These are phyloP conservation scores for Atalantia buxifolia DNA, from an alignment of 345 rosid genomes.

Conservation along the genomic window DNA sequence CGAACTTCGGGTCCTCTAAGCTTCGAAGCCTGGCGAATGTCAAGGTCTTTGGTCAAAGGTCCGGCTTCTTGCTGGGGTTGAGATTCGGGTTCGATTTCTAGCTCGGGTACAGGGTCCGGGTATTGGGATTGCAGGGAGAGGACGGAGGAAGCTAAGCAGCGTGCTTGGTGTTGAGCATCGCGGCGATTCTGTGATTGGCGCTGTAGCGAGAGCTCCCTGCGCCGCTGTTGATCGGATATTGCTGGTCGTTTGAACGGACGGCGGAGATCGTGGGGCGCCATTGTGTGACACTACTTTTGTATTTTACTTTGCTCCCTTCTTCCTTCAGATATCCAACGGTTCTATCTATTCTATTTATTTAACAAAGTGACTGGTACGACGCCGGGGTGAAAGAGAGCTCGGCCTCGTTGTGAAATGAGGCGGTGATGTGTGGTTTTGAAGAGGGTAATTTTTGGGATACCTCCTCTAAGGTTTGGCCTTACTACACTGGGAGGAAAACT, in stretches of 20 bases:
- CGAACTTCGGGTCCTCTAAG: constrained; percentile 76
- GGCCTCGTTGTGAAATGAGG: too few relatives aligned
- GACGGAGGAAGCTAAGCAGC: constrained; percentile 73
- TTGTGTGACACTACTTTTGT: constrained; percentile 1
- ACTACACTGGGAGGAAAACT: too few relatives aligned
- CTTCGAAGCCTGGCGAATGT: constrained; percentile 62
- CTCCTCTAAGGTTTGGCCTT: too few relatives aligned
- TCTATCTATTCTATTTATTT: too few relatives aligned
- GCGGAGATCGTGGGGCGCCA: constrained; percentile 79
- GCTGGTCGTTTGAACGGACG: constrained; percentile 84
- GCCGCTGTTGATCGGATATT: constrained; percentile 88
- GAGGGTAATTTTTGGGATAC: too few relatives aligned
- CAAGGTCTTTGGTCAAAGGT: constrained; percentile 38
- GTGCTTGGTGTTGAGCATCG: constrained; percentile 83
- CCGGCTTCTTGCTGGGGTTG: constrained; percentile 32
- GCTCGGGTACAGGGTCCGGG: constrained; percentile 37
- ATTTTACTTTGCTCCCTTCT: not conserved
- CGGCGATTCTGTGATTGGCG: constrained; percentile 77
- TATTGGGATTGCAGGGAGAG: constrained; percentile 48
- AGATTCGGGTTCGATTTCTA: constrained; percentile 23
- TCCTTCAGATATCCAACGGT: not conserved
- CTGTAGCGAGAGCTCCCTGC: constrained; percentile 72
- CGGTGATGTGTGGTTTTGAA: too few relatives aligned
- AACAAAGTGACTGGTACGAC: not conserved
- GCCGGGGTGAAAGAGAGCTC: not conserved